Conservation (phyloP, 306 rosid genomes). For the Pyrus communis region DNA sequence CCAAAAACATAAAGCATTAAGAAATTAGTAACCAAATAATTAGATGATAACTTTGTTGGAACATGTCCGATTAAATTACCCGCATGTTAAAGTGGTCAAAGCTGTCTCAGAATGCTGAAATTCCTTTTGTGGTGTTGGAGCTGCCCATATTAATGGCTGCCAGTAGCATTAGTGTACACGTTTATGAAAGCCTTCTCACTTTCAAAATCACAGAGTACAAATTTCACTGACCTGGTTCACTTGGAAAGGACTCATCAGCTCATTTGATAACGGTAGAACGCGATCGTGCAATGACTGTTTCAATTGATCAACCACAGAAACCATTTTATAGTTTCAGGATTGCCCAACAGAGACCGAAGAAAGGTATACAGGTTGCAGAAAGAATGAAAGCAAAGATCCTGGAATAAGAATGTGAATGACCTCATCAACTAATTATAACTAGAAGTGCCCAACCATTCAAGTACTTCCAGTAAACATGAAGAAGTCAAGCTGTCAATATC, state of each 20-base stretch:
- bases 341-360: conserved; percentile 74
- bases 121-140: conserved; percentile 66
- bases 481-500: background rate
- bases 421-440: background rate
- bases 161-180: conserved; percentile 1
- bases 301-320: conserved; percentile 36
- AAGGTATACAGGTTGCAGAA: conserved; percentile 72
- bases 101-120: conserved; percentile 75
- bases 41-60: background rate
- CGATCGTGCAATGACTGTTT: conserved; percentile 53
- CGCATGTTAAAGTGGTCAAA: conserved; percentile 76
- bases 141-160: conserved; percentile 1
- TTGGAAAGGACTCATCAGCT: conserved; percentile 45
- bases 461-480: too few species aligned
- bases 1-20: conserved; percentile 3
- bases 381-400: conserved; percentile 87
- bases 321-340: conserved; percentile 29
- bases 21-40: conserved; percentile 2
- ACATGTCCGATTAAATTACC: conserved; percentile 37
- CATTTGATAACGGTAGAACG: conserved; percentile 30
- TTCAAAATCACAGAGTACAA: background rate
- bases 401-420: conserved; percentile 27
- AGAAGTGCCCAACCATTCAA: background rate
- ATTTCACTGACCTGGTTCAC: conserved; percentile 58
- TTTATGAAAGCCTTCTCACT: conserved; percentile 7